These are phyloP conservation scores for Colletotrichum endophyticum DNA, from an alignment of 2,329 filamentous ascomycete genomes.

Conservation along the genomic window DNA sequence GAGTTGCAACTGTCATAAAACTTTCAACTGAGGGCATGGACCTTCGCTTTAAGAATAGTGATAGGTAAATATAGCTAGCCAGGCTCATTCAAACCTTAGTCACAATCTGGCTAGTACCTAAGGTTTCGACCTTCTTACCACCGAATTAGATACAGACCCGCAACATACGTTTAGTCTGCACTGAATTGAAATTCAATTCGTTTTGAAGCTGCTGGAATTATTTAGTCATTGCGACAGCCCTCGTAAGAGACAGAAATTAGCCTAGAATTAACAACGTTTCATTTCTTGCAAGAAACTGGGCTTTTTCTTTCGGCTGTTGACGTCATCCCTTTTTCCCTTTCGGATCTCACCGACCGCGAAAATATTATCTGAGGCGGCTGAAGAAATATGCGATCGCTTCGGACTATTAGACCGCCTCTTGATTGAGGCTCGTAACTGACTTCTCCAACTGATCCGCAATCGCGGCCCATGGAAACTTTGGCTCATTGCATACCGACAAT, in stretches of 20 bases:
- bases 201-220: not conserved
- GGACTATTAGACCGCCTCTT: not conserved
- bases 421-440: not conserved
- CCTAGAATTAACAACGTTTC: not conserved
- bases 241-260: not conserved
- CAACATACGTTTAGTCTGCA: not conserved
- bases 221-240: too few species aligned
- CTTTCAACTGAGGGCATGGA: too few species aligned
- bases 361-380: not conserved
- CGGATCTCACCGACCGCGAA: fast-evolving
- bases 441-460: not conserved
- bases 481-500: not conserved
- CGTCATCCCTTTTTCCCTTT: not conserved
- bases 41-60: not conserved
- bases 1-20: not conserved
- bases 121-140: too few species aligned
- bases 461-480: not conserved
- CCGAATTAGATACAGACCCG: not conserved
- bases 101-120: not conserved
- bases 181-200: not conserved
- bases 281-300: not conserved
- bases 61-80: not conserved
- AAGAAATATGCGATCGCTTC: not conserved
- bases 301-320: not conserved
- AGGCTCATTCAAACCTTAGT: too few species aligned